These are phyloP conservation scores for Lepidium campestre DNA, from an alignment of 441 rosid genomes.

Conservation along the genomic window DNA sequence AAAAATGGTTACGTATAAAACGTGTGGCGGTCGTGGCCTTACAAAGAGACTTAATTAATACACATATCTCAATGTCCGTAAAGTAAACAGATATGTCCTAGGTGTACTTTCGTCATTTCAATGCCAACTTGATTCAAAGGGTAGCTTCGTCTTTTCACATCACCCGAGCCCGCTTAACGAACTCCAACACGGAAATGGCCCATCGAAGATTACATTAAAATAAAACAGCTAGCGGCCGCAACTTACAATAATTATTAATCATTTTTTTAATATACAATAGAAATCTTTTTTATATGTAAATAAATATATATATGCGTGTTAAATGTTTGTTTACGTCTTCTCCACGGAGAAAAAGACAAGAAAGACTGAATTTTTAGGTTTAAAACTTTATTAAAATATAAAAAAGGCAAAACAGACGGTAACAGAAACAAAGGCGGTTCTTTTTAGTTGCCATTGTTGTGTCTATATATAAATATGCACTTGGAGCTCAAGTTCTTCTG, in stretches of 20 bases:
- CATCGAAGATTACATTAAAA: background rate
- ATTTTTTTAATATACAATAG: background rate
- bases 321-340: slow-evolving; percentile 22
- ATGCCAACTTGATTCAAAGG: slow-evolving; percentile 6
- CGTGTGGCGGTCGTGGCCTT: slow-evolving; percentile 16
- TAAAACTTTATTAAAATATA: background rate
- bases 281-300: no score
- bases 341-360: slow-evolving; percentile 17
- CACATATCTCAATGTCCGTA: background rate
- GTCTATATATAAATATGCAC: background rate
- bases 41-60: background rate
- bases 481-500: slow-evolving; percentile 24
- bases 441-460: background rate
- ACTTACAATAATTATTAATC: background rate
- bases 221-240: slow-evolving; percentile 24
- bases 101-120: slow-evolving; percentile 4
- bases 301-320: background rate
- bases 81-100: background rate
- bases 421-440: slow-evolving; percentile 25
- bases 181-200: slow-evolving; percentile 26
- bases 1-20: background rate
- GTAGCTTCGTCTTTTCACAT: background rate
- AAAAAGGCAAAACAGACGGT: slow-evolving; percentile 15
- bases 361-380: background rate
- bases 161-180: slow-evolving; percentile 2